Conservation (phyloP, 208 protist genomes). For the Tritrichomonas foetus region DNA sequence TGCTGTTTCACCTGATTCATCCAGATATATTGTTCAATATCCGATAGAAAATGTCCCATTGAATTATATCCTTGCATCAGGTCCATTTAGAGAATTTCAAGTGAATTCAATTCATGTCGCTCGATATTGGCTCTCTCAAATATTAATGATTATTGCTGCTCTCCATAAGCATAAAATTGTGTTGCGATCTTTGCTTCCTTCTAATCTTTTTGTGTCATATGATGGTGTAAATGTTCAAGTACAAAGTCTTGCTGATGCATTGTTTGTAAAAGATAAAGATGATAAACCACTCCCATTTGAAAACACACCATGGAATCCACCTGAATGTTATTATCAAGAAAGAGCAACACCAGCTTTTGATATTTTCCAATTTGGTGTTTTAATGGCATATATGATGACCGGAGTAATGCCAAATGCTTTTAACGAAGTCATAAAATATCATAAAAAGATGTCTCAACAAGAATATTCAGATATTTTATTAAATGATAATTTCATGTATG, state of each 20-base stretch:
- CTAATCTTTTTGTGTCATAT: neutral
- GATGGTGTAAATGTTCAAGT: neutral
- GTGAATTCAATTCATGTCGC: neutral
- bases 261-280: neutral
- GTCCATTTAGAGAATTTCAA: neutral
- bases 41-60: neutral
- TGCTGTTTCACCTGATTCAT: neutral
- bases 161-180: neutral
- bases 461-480: neutral
- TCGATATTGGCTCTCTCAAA: neutral
- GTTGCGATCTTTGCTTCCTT: neutral
- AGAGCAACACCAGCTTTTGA: neutral
- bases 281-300: too few species aligned
- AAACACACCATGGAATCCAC: neutral
- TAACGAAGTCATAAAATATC: neutral
- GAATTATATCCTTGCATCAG: neutral
- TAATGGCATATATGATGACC: neutral
- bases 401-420: neutral
- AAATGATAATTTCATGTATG: neutral
- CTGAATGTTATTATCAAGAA: neutral
- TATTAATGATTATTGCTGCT: neutral
- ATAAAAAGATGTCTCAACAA: neutral
- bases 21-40: neutral
- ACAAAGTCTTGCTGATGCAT: neutral
- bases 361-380: slow-evolving; percentile 23